Evolutionary conservation across 768 basidiomycete genomes (phyloP).

Genomic region (Lactifluus hygrophoroides): DNA sequence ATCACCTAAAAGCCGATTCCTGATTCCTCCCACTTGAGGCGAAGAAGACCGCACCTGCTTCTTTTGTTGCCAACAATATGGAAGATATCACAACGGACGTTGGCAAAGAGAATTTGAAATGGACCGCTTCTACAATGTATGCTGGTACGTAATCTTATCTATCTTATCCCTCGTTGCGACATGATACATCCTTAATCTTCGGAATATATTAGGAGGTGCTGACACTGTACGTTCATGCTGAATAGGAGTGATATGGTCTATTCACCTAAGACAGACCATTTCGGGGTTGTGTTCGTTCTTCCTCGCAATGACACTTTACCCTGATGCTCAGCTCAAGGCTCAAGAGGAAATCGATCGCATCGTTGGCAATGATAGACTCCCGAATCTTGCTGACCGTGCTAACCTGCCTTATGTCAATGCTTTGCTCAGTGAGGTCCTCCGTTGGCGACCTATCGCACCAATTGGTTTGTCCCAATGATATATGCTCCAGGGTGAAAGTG

Average conservation of each 20-base stretch:
- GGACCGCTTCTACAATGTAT: slow-evolving; percentile 3
- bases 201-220: slow-evolving; percentile 3
- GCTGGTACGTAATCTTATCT: background rate
- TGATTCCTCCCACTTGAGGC: background rate
- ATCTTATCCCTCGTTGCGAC: background rate
- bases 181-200: background rate
- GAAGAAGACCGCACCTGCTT: background rate
- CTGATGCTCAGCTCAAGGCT: slow-evolving; percentile 13
- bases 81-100: background rate
- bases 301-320: slow-evolving; percentile 18
- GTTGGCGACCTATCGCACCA: slow-evolving; percentile 15
- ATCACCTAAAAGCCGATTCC: background rate
- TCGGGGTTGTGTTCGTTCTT: slow-evolving; percentile 10
- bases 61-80: slow-evolving; percentile 5
- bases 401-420: slow-evolving; percentile 18
- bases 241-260: too few species aligned
- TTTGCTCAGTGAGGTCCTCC: slow-evolving; percentile 16
- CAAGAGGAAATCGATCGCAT: slow-evolving; percentile 21
- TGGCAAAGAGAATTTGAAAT: background rate
- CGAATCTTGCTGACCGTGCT: slow-evolving; percentile 12
- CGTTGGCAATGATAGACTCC: slow-evolving; percentile 16
- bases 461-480: background rate
- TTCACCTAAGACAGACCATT: slow-evolving; percentile 3
- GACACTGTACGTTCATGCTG: slow-evolving; percentile 8
- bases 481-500: background rate